Evolutionary conservation across 208 protist species (phyloP), one percentile per base, ranked within the genome.

Genomic region (Vickermania ingenoplastis): DNA sequence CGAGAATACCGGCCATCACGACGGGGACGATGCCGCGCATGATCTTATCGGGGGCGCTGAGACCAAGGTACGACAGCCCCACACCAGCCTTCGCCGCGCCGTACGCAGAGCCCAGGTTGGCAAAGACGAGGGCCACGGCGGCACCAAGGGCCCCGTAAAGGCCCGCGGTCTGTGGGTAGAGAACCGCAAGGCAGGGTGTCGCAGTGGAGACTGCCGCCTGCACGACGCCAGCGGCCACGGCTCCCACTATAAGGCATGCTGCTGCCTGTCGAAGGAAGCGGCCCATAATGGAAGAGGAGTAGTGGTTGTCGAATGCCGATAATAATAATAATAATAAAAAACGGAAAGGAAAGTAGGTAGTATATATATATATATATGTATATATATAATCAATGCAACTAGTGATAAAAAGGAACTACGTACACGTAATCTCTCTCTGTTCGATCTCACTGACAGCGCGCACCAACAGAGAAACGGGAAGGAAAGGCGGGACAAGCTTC

Each of bases 91-190:
- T 99, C 56, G 97, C 97, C 7, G 98, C 98, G 29, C 98, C 98
- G 78, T 99, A 99, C 17, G 98, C 97, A 59, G 98, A 97, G 45
- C 98, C 98, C 25, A 99, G 76, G 81, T 97, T 98, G 26, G 88
- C 83, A 60, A 94, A 92, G 53, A 95, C 70, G 57, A 96, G 77
- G 3, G 88, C 77, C 1, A 77, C 61, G 28, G 85, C 73, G 1
- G 79, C 82, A 27, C 88, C 88, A 49, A 92, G 72, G 14, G 82
- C 68, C 14, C 88, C 88, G 54, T 84, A 92, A 48, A 95, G 83
- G 23, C 77, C 84, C 3, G 87, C 87, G 29, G 71, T 81, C 59
- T 84, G 81, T 27, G 86, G 86, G 69, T 94, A 94, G 73, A 89
- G 79, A n/a, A 78, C 68, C 2, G 77, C 68, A 7, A 85, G 57